Conservation (phyloP, 495 filamentous ascomycete species). For the Rhypophila decipiens region DNA sequence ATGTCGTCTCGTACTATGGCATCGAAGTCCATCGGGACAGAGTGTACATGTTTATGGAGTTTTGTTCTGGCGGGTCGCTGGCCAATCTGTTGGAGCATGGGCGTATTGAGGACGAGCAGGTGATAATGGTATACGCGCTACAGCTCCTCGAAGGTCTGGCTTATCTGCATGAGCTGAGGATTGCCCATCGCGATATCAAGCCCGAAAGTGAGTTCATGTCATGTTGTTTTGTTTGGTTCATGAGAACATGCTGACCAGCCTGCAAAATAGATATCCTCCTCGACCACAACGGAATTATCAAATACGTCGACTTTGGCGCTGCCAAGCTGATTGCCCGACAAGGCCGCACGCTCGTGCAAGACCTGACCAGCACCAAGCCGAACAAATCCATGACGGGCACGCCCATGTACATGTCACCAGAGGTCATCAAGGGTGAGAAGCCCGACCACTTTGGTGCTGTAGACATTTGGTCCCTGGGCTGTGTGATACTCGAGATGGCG, state of each 20-base stretch:
- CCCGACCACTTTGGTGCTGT: slow-evolving; percentile 74
- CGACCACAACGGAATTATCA: slow-evolving; percentile 96
- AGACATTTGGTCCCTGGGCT: slow-evolving; percentile 95
- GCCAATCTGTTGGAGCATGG: slow-evolving; percentile 88
- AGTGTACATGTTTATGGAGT: slow-evolving; percentile 99
- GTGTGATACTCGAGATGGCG: slow-evolving; percentile 96
- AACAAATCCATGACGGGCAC: slow-evolving; percentile 95
- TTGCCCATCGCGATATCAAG: slow-evolving; percentile 97
- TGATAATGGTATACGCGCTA: slow-evolving; percentile 94
- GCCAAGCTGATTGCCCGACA: slow-evolving; percentile 95
- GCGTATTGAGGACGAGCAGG: slow-evolving; percentile 94
- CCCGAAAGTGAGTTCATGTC: slow-evolving; percentile 69
- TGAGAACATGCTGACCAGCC: slow-evolving; percentile 13
- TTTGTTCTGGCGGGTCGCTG: slow-evolving; percentile 92
- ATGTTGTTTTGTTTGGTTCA: not conserved
- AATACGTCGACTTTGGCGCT: slow-evolving; percentile 97
- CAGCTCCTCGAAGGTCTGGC: slow-evolving; percentile 94
- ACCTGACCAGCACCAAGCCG: slow-evolving; percentile 53
- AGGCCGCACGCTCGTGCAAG: slow-evolving; percentile 74
- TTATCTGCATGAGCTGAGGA: slow-evolving; percentile 83
- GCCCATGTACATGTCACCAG: slow-evolving; percentile 99
- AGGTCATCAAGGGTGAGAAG: slow-evolving; percentile 87
- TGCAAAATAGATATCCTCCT: slow-evolving; percentile 72
- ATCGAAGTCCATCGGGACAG: slow-evolving; percentile 98
- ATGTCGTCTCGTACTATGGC: slow-evolving; percentile 94